Percentiles rank a stretch among this genome's conserved stretches.
These are phyloP conservation scores for Durusdinium trenchii DNA, from an alignment of 73 alveolate genomes.

Conservation along the genomic window DNA sequence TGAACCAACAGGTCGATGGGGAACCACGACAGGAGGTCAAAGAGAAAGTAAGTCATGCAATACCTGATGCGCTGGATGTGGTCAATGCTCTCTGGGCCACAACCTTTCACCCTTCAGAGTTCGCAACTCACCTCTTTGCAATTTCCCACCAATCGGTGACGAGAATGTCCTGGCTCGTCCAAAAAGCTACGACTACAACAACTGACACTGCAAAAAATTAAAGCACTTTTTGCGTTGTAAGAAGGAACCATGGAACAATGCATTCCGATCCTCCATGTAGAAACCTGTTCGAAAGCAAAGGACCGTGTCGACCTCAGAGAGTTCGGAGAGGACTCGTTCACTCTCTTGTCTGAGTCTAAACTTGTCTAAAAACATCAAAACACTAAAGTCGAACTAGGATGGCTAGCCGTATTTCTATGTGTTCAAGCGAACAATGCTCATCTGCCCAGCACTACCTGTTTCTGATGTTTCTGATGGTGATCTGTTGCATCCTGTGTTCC, in stretches of 20 bases:
- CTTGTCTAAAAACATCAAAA: too few species aligned
- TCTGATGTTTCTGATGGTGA: too few species aligned
- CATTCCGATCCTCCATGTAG: slow-evolving; percentile 55
- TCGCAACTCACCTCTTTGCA: slow-evolving; percentile 44
- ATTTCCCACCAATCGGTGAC: slow-evolving; percentile 81
- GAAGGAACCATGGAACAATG: too few species aligned
- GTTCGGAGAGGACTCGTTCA: too few species aligned
- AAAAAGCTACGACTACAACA: neutral
- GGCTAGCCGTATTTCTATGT: too few species aligned
- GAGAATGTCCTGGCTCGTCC: slow-evolving; percentile 37
- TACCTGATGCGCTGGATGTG: slow-evolving; percentile 11
- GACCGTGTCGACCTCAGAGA: slow-evolving; percentile 85
- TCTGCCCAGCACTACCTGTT: too few species aligned
- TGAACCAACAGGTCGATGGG: slow-evolving; percentile 84
- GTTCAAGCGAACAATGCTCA: too few species aligned
- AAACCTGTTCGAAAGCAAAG: slow-evolving; percentile 86
- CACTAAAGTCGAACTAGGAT: too few species aligned
- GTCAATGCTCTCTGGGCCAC: neutral
- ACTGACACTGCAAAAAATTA: neutral
- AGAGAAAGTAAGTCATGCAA: slow-evolving; percentile 90
- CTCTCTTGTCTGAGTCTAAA: too few species aligned
- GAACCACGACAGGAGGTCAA: slow-evolving; percentile 84
- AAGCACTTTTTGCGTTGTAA: neutral
- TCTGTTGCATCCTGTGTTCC: neutral
- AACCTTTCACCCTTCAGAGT: neutral